phyloP scores from a whole-genome alignment of 805 yeast genomes.

The Nakazawaea pomicola region DNA sequence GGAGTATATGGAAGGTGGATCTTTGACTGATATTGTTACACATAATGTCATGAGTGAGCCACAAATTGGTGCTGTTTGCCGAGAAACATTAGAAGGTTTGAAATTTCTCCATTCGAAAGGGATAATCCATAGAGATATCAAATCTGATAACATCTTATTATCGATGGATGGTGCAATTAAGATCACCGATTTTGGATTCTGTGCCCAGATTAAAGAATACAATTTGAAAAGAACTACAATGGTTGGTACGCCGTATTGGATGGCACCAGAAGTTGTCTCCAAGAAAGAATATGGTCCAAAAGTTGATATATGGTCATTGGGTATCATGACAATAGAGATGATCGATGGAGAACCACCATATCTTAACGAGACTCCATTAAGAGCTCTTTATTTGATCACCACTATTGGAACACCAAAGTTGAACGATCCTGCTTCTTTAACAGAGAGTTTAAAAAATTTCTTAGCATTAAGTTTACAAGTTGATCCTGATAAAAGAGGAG shows the following conservation, averaged over 20 bases:
- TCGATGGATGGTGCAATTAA: conserved; percentile 85
- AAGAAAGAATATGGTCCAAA: conserved; percentile 79
- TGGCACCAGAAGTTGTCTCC: conserved; percentile 84
- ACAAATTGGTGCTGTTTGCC: conserved; percentile 91
- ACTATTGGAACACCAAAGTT: conserved; percentile 79
- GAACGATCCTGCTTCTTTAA: conserved; percentile 68
- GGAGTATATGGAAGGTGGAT: conserved; percentile 99
- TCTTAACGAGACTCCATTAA: conserved; percentile 71
- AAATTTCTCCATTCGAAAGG: conserved; percentile 87
- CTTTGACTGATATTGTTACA: conserved; percentile 91
- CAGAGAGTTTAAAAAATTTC: conserved; percentile 61
- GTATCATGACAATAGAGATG: conserved; percentile 86
- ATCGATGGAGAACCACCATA: conserved; percentile 85
- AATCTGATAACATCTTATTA: conserved; percentile 86
- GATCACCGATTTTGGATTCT: conserved; percentile 77
- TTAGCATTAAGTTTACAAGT: conserved; percentile 78
- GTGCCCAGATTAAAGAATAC: conserved; percentile 74
- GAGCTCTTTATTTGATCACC: conserved; percentile 72
- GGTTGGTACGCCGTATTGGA: conserved; percentile 90
- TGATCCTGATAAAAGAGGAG: conserved; percentile 73
- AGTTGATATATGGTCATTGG: conserved; percentile 79
- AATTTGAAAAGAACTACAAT: conserved; percentile 73
- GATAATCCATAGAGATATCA: conserved; percentile 93
- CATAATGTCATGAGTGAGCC: conserved; percentile 85
- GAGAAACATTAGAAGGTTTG: conserved; percentile 85